phyloP scores from a whole-genome alignment of 768 basidiomycete species.

The Boletus reticuloceps region DNA sequence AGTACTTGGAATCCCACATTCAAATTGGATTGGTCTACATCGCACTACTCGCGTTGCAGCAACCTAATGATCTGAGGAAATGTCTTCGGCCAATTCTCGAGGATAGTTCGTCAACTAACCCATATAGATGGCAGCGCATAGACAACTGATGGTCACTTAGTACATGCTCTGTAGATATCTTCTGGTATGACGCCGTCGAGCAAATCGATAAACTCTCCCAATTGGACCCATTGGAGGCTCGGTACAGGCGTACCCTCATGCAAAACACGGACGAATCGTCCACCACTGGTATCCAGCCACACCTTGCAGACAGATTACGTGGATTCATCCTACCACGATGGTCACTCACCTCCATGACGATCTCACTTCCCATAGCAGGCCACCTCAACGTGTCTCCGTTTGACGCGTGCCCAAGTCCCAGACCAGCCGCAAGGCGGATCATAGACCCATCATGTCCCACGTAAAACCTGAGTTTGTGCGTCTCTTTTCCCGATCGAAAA shows the following conservation, averaged over 20 bases:
- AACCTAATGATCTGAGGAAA: no score
- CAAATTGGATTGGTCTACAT: no score
- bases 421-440: slow-evolving; percentile 38
- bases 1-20: neutral
- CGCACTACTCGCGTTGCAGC: no score
- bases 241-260: slow-evolving; percentile 42
- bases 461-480: slow-evolving; percentile 38
- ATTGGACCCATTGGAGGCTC: slow-evolving; percentile 35
- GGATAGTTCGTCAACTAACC: neutral
- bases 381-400: slow-evolving; percentile 35
- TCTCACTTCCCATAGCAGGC: slow-evolving; percentile 48
- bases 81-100: neutral
- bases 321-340: neutral
- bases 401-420: slow-evolving; percentile 36
- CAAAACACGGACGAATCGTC: slow-evolving; percentile 40
- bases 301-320: slow-evolving; percentile 30
- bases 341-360: slow-evolving; percentile 43
- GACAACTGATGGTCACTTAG: neutral
- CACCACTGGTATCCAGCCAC: slow-evolving; percentile 30
- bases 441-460: slow-evolving; percentile 51
- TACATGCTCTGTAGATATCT: slow-evolving; percentile 28
- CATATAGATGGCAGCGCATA: neutral
- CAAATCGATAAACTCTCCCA: slow-evolving; percentile 35
- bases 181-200: slow-evolving; percentile 35
- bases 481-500: slow-evolving; percentile 33